Evolutionary conservation across 129 eudicot genomes (phyloP).

Genomic region (Mikania micrantha): DNA sequence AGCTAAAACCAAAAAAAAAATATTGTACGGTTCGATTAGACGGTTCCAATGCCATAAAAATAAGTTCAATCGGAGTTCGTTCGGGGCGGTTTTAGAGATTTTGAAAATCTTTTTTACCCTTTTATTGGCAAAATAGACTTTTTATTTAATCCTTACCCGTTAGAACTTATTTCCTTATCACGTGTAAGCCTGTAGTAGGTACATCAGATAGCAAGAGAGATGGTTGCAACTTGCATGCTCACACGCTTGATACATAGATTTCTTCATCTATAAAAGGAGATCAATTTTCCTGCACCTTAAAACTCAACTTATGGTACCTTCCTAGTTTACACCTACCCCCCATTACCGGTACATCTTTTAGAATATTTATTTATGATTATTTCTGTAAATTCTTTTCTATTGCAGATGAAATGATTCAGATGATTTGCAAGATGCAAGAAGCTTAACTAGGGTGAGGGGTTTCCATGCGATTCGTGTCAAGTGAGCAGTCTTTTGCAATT

Average conservation of each 20-base stretch:
- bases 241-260: conserved; percentile 9
- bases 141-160: too few species aligned
- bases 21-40: too few species aligned
- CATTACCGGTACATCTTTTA: conserved; percentile 6
- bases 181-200: conserved; percentile 28
- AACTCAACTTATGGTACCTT: neutral
- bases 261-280: conserved; percentile 24
- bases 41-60: too few species aligned
- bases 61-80: too few species aligned
- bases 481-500: conserved; percentile 37
- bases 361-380: neutral
- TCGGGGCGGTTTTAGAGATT: too few species aligned
- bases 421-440: neutral
- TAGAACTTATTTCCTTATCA: neutral
- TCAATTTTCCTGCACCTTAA: conserved; percentile 1
- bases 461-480: conserved; percentile 38
- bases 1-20: too few species aligned
- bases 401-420: too few species aligned
- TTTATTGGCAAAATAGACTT: too few species aligned
- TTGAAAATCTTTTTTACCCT: too few species aligned
- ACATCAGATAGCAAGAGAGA: too few species aligned
- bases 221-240: conserved; percentile 3
- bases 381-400: too few species aligned
- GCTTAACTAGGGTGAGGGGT: conserved; percentile 19
- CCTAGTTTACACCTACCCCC: neutral